Conservation (phyloP, 2,329 filamentous ascomycete genomes). For the Erysiphe neolycopersici region DNA sequence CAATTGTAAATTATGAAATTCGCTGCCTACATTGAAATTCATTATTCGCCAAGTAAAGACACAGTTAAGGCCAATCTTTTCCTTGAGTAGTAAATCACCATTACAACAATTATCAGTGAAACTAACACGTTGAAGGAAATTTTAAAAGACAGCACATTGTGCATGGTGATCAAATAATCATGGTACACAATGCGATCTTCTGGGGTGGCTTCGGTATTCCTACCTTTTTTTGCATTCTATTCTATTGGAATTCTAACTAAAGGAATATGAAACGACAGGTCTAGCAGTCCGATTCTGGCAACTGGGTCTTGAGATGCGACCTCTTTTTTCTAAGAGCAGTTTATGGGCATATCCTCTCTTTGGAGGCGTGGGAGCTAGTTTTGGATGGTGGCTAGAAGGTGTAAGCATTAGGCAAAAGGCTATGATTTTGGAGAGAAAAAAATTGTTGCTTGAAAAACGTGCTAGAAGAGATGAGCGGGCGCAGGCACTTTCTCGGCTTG, state of each 20-base stretch:
- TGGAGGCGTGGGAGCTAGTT: conserved; percentile 60
- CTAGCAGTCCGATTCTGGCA: conserved; percentile 84
- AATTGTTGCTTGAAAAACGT: conserved; percentile 67
- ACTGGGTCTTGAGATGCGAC: conserved; percentile 94
- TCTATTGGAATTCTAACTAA: conserved; percentile 5
- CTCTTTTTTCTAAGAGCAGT: conserved; percentile 60
- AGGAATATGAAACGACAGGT: conserved; percentile 26
- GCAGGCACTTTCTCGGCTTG: conserved; percentile 12
- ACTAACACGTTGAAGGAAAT: too few relatives aligned
- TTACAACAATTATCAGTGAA: too few relatives aligned
- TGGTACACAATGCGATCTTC: conserved; percentile 37
- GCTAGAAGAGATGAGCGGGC: conserved; percentile 42
- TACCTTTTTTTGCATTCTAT: conserved; percentile 5
- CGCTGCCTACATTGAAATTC: too few relatives aligned
- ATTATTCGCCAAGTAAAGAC: too few relatives aligned
- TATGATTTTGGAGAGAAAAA: conserved; percentile 53
- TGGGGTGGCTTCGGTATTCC: conserved; percentile 75
- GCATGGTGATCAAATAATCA: conserved; percentile 1
- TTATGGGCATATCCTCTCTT: conserved; percentile 87
- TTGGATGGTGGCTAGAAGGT: conserved; percentile 90
- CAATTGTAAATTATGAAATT: too few relatives aligned
- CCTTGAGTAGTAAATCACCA: too few relatives aligned
- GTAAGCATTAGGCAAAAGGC: conserved; percentile 62
- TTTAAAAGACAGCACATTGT: too few relatives aligned
- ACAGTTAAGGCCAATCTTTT: too few relatives aligned